Conservation (phyloP, 1,139 yeast species). For the Sugiyamaella sp. region DNA sequence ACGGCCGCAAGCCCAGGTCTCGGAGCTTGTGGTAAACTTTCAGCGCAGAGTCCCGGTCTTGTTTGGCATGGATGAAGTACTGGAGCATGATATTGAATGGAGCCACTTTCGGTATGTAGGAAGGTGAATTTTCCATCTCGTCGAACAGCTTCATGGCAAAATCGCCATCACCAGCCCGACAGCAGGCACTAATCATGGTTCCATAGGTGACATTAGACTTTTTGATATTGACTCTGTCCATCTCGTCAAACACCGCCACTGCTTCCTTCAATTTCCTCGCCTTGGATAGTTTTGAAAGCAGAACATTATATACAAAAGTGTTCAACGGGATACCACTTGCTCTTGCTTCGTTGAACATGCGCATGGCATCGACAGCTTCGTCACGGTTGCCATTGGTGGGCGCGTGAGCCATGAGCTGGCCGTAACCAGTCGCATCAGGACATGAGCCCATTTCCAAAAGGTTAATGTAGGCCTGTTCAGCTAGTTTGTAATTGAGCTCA, state of each 20-base stretch:
- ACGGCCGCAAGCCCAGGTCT: slow-evolving; percentile 38
- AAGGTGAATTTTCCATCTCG: slow-evolving; percentile 43
- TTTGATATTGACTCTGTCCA: slow-evolving; percentile 39
- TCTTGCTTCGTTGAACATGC: slow-evolving; percentile 44
- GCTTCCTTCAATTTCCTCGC: slow-evolving; percentile 44
- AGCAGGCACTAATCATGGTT: slow-evolving; percentile 46
- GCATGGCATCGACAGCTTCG: slow-evolving; percentile 42
- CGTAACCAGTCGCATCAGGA: slow-evolving; percentile 47
- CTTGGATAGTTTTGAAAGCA: slow-evolving; percentile 44
- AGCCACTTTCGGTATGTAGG: slow-evolving; percentile 42
- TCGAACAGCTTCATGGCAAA: slow-evolving; percentile 41
- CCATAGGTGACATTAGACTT: slow-evolving; percentile 45
- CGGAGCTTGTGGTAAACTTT: slow-evolving; percentile 39
- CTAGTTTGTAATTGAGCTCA: slow-evolving; percentile 33
- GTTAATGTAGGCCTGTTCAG: slow-evolving; percentile 36
- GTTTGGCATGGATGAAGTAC: slow-evolving; percentile 43
- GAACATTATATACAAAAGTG: slow-evolving; percentile 46
- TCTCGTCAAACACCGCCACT: slow-evolving; percentile 38
- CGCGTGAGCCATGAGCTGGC: slow-evolving; percentile 39
- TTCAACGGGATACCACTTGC: slow-evolving; percentile 37
- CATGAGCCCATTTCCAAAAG: slow-evolving; percentile 40
- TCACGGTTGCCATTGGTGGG: slow-evolving; percentile 36
- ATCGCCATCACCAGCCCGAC: slow-evolving; percentile 44
- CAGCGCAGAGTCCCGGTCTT: slow-evolving; percentile 43
- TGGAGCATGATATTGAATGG: slow-evolving; percentile 48